Base-by-base conservation (phyloP, 2,329 filamentous ascomycete species). In the Aspergillus sp. region DNA sequence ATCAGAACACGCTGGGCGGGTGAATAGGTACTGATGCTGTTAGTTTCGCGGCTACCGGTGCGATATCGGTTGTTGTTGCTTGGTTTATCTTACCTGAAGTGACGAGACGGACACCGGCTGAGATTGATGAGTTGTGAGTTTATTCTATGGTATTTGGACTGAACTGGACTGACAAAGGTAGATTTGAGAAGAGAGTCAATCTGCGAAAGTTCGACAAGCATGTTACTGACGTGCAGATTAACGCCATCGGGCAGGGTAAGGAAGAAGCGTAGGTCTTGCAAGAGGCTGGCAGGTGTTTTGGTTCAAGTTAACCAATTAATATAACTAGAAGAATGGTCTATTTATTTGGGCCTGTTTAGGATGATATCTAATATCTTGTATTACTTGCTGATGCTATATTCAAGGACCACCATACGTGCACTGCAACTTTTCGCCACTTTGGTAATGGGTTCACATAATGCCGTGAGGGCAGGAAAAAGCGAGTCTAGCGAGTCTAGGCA, bases 51-150 rank as follows among this genome's bases (percentile, higher is more conserved):
- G 75, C 60, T 2, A 66, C 70, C 6, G 73, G 71, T 44, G 23
- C 71, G 0, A 17, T 75, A 3, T 67, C 66, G 0, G 61, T 66
- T 0, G 45, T 75, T 6, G 50, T 80, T 3, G 76, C 77, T 0
- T 85, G 75, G 70, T 74, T 79, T 15, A 75, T 75, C 23, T 71
- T 85, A 0, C 83, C 83, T 0, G 83, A 85, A 63, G 82, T 82
- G 62, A 79, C 79, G 62, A 79, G 78, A 2, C 68, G 80, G 31
- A 80, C 71, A 6, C 72, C 78, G 1, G 75, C 70, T 39, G 80
- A 84, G 62, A 80, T 84, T 60, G 81, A 84, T 68, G 63, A 68
- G 45, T 62, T 73, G 70, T 72, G 64, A 8, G 51, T 47, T 14
- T 15, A 4, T n/a, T 12, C 19, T 21, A 6, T 46, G 27, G 0